Base-by-base conservation (phyloP, 2,329 filamentous ascomycete genomes). In the Colletotrichum musicola region DNA sequence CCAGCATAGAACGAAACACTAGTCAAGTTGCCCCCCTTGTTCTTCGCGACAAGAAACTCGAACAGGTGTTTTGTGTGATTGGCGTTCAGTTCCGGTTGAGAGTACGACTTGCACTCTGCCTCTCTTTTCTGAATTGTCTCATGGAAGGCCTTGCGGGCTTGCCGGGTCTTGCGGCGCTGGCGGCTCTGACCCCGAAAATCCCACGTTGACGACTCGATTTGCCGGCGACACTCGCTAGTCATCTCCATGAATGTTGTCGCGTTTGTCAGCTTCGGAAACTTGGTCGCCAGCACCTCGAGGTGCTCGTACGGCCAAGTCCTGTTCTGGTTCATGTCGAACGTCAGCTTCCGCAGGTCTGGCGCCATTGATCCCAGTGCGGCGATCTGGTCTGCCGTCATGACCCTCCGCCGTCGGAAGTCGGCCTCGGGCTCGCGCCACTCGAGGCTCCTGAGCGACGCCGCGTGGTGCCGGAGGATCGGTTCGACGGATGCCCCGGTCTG, bases 241-340 rank as follows among this genome's bases (percentile, higher is more conserved):
- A 57, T 35, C 62, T 68, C 61, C 54, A 60, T 47, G 3, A 63
- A 68, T 35, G 68, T 22, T 3, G 64, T 70, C 1, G 62, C 42
- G n/a, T 63, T 47, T 4, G 38, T 30, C 4, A 68, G 35, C 4
- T 63, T 64, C 13, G 68, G 54, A 2, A 70, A 68, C 7, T 30
- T 30, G 10, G 51, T 51, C 6, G 53, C 67, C 10, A 69, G 47
- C n/a, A 51, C 63, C 6, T 58, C 46, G 22, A 69, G 30, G 18
- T 66, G 27, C 25, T 56, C 62, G 44, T 35, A 42, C 18, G 51
- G 51, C 62, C 62, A 62, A 1, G 62, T 62, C 0, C 51, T 51
- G 5, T 69, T 58, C 1, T 59, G 67, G 20, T 69, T 62, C n/a
- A 69, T n/a, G 57, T 69, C 67, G 44, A 69, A 22, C 1, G 40